A percentile compares a stretch with the other conserved stretches of the same genome.
Conservation (phyloP, 768 basidiomycete genomes). For the Russula foetens region DNA sequence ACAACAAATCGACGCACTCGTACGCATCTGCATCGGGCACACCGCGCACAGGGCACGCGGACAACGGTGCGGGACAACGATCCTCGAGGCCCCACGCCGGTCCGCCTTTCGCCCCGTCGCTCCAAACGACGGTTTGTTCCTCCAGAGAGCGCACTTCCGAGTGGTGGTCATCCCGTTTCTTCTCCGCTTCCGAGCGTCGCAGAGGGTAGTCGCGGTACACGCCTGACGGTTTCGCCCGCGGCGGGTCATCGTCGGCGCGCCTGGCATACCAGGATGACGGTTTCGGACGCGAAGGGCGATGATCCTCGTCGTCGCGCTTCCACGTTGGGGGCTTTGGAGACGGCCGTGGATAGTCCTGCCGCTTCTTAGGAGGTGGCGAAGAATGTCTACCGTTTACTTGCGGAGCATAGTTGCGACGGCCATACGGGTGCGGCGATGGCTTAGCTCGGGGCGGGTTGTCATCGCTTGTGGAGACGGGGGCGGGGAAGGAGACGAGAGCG, state of each 20-base stretch:
- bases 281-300: not conserved
- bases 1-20: conserved; percentile 27
- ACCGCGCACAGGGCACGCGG: conserved; percentile 7
- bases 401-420: not conserved
- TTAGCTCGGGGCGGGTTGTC: not conserved
- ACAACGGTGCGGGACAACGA: conserved; percentile 6
- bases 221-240: not conserved
- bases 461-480: not conserved
- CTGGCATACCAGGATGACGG: not conserved
- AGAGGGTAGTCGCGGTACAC: too few relatives aligned
- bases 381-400: too few relatives aligned
- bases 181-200: too few relatives aligned
- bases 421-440: not conserved
- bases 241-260: not conserved
- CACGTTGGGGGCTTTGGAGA: too few relatives aligned
- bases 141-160: not conserved
- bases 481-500: not conserved
- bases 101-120: not conserved
- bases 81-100: not conserved
- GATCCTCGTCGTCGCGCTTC: not conserved
- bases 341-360: too few relatives aligned
- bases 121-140: not conserved
- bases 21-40: conserved; percentile 18
- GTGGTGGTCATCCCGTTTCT: too few relatives aligned
- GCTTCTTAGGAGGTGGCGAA: too few relatives aligned